A percentile compares a stretch with the other conserved stretches of the same genome.
These are phyloP conservation scores for Irpex sp. DNA, from an alignment of 1,284 basidiomycete species.

Conservation along the genomic window DNA sequence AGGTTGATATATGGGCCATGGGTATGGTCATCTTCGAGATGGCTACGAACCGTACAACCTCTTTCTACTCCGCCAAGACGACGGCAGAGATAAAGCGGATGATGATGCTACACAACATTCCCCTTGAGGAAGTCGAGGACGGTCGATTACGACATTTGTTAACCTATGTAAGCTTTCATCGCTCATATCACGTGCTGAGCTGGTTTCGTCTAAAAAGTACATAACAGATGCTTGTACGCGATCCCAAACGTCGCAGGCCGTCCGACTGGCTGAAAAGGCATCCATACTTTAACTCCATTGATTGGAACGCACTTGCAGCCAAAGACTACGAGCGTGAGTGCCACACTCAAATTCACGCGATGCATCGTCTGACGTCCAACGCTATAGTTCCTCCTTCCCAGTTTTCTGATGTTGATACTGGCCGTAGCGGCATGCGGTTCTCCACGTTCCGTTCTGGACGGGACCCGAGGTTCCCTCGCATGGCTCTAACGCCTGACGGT, in stretches of 20 bases:
- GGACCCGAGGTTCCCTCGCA: background rate
- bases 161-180: slow-evolving; percentile 4
- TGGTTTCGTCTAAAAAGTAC: background rate
- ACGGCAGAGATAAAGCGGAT: background rate
- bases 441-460: background rate
- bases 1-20: slow-evolving; percentile 21
- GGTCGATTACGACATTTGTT: slow-evolving; percentile 7
- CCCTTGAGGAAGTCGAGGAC: slow-evolving; percentile 8
- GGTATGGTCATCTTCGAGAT: slow-evolving; percentile 22
- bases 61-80: slow-evolving; percentile 5
- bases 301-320: background rate
- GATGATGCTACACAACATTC: slow-evolving; percentile 3
- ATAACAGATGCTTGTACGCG: slow-evolving; percentile 16
- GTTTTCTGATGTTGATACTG: background rate
- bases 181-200: background rate
- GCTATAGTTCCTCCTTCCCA: background rate
- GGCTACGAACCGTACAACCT: background rate
- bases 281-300: slow-evolving; percentile 15
- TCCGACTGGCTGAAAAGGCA: slow-evolving; percentile 13
- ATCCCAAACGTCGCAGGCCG: slow-evolving; percentile 14
- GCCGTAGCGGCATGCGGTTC: background rate
- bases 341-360: too few species aligned
- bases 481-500: background rate
- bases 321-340: slow-evolving; percentile 2
- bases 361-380: background rate